Evolutionary conservation across 371 early-diverging fungal genomes (phyloP).

Genomic region (Mucor plumbeus): DNA sequence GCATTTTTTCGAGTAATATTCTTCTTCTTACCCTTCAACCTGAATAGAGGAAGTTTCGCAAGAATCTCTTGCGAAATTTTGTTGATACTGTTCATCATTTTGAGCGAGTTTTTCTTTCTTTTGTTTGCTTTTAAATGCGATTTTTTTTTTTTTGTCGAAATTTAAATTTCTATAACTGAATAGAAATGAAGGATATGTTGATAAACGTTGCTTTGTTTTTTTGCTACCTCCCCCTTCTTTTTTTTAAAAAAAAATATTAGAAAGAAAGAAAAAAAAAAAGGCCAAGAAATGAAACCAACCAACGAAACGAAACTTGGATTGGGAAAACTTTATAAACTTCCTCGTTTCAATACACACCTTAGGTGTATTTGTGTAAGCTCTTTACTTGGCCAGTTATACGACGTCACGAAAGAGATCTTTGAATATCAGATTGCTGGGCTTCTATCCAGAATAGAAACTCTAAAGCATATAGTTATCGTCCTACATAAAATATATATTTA

Average conservation of each 20-base stretch:
- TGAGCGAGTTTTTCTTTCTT: neutral
- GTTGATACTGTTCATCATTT: slow-evolving; percentile 56
- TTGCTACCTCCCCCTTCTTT: neutral
- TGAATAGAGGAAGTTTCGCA: slow-evolving; percentile 53
- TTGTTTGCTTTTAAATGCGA: neutral
- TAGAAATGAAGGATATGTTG: neutral
- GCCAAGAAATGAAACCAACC: slow-evolving; percentile 1
- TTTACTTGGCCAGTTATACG: neutral
- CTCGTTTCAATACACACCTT: neutral
- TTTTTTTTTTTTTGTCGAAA: neutral
- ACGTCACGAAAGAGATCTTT: slow-evolving; percentile 2
- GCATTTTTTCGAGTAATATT: neutral
- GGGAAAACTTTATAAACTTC: slow-evolving; percentile 3
- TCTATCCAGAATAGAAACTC: neutral
- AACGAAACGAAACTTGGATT: neutral
- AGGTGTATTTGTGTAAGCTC: neutral
- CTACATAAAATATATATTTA: too few relatives aligned
- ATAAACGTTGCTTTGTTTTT: neutral
- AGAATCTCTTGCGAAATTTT: slow-evolving; percentile 61
- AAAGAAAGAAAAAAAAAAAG: neutral
- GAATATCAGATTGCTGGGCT: neutral
- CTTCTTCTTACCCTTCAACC: slow-evolving; percentile 46
- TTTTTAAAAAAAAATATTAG: too few relatives aligned
- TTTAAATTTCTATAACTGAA: neutral
- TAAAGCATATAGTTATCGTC: too few relatives aligned